Evolutionary conservation across 169 alveolate genomes (phyloP), one percentile per base, ranked within the genome.

Genomic region (Plasmodium chabaudi): DNA sequence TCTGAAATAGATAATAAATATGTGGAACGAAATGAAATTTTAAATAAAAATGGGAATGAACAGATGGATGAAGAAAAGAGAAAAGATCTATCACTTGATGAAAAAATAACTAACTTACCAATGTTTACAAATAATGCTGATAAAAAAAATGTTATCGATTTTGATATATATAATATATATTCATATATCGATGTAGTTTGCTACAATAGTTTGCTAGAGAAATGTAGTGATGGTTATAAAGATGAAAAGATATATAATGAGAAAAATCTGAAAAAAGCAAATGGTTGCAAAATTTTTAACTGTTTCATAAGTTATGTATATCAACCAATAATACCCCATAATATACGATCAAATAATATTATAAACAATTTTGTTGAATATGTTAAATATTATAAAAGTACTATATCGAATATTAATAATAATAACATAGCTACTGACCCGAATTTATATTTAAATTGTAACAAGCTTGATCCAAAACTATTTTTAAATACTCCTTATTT

Each of bases 301-400:
- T 82, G 90, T 46, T 82, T 65, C 65, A 82, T 82, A 1, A 17
- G 19, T 17, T 56, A 82, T 5, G 55, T 82, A 15, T 82, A 60
- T 25, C 90, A 82, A 59, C 90, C 90, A 5, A 12, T 82, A 25
- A 82, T 82, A 2, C 84, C 90, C 0, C 90, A 82, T 42, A 82
- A 82, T 39, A 67, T 82, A 3, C 27, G 90, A 65, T 82, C 90
- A 13, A 82, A 82, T 60, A 82, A 82, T 17, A 67, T 82, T 27
- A 47, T 82, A 23, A 82, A 51, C 17, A 82, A 65, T 71, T 61
- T 82, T 15, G 59, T 82, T 12, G 56, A 82, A 44, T 82, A 82
- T 46, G 90, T 82, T 13, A 82, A 82, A 53, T 82, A 67, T 65
- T 65, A 51, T 49, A 65, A 82, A 51, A 55, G 53, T 71, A 67